These are phyloP conservation scores for Leishmania major DNA, from an alignment of 208 protist species.

Conservation along the genomic window DNA sequence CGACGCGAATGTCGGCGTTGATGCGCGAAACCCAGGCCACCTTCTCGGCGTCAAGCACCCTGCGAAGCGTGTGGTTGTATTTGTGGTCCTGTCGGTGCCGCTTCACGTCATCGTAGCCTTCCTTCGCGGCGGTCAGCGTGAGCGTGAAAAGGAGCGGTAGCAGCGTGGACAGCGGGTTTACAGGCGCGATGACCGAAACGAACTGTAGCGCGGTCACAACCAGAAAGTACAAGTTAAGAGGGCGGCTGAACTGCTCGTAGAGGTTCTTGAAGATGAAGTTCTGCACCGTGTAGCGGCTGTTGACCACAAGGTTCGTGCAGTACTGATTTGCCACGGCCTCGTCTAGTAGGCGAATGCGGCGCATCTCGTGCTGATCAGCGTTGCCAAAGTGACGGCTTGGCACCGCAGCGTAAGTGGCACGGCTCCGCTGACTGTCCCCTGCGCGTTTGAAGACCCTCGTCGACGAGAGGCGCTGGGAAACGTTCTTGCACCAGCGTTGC, in stretches of 20 bases:
- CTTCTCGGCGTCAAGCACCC: constrained; percentile 34
- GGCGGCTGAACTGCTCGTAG: constrained; percentile 96
- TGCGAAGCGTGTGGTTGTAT: constrained; percentile 75
- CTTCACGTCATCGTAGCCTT: constrained; percentile 95
- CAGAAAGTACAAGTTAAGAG: constrained; percentile 98
- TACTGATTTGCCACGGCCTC: constrained; percentile 39
- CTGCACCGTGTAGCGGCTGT: constrained; percentile 93
- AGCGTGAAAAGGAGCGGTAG: constrained; percentile 95
- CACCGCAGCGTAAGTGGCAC: not conserved
- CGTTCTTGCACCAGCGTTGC: not conserved
- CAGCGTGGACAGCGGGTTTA: constrained; percentile 92
- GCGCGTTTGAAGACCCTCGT: not conserved
- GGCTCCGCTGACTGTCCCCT: not conserved
- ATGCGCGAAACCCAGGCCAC: constrained; percentile 34
- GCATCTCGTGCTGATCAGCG: constrained; percentile 28
- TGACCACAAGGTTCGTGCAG: constrained; percentile 86
- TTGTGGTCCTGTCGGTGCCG: constrained; percentile 70
- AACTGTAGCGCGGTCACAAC: constrained; percentile 93
- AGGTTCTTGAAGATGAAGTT: constrained; percentile 97
- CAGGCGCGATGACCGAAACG: constrained; percentile 90
- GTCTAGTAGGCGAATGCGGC: constrained; percentile 51
- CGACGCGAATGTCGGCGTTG: constrained; percentile 74
- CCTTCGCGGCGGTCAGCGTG: constrained; percentile 92
- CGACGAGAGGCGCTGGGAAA: not conserved
- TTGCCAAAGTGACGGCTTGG: too few relatives aligned